Percentiles rank a stretch among this genome's conserved stretches.
Evolutionary conservation across 805 yeast species (phyloP).

Genomic region (Starmera amethionina): DNA sequence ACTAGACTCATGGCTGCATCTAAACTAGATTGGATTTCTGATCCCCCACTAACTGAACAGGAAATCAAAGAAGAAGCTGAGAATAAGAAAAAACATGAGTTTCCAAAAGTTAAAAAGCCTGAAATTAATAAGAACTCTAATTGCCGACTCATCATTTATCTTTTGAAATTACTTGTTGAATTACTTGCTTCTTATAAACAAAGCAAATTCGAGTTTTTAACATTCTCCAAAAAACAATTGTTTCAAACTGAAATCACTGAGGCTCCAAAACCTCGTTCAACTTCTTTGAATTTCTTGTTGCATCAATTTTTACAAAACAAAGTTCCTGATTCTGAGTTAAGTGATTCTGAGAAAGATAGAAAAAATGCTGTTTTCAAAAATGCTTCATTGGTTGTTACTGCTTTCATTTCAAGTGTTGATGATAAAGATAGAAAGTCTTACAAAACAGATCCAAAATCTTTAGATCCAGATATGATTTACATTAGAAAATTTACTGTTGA

Average conservation of each 20-base stretch:
- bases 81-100: constrained; percentile 17
- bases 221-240: constrained; percentile 53
- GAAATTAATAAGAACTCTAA: constrained; percentile 40
- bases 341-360: constrained; percentile 36
- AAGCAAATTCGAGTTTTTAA: constrained; percentile 72
- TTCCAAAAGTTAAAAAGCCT: constrained; percentile 15
- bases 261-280: constrained; percentile 56
- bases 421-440: constrained; percentile 23
- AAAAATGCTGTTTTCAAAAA: constrained; percentile 47
- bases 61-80: constrained; percentile 22
- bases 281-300: constrained; percentile 66
- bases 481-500: constrained; percentile 71
- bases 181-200: constrained; percentile 69
- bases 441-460: constrained; percentile 36
- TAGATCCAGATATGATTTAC: constrained; percentile 61
- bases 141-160: constrained; percentile 57
- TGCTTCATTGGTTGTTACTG: constrained; percentile 50
- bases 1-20: constrained; percentile 51
- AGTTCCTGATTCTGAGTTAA: constrained; percentile 23
- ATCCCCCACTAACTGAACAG: constrained; percentile 20
- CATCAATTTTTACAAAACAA: constrained; percentile 62
- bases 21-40: constrained; percentile 30
- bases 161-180: constrained; percentile 62
- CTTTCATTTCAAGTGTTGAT: constrained; percentile 51
- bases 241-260: constrained; percentile 17